A percentile compares a stretch with the other conserved stretches of the same genome.
Conservation (phyloP, 306 rosid species). For the Amphicarpaea edgeworthii region DNA sequence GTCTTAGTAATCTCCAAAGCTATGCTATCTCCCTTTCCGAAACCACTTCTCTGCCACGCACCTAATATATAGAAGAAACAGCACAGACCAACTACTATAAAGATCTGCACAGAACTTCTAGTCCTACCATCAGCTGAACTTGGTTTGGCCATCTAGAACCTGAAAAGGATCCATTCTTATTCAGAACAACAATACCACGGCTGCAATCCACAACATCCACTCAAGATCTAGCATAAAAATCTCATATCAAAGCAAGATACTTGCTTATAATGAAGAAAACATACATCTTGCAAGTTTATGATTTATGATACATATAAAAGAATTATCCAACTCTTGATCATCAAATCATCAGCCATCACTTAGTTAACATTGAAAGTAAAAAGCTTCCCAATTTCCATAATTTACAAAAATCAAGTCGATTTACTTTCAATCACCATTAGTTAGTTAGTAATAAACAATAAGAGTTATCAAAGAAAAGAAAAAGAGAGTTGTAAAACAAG, state of each 20-base stretch:
- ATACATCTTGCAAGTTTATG: not conserved
- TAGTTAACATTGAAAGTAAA: slow-evolving; percentile 1
- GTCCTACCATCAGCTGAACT: slow-evolving; percentile 77
- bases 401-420: slow-evolving; percentile 17
- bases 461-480: not conserved
- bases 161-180: slow-evolving; percentile 43
- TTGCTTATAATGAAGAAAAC: slow-evolving; percentile 1
- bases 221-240: slow-evolving; percentile 34
- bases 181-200: slow-evolving; percentile 36
- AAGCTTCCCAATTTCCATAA: slow-evolving; percentile 29
- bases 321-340: slow-evolving; percentile 31
- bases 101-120: slow-evolving; percentile 78
- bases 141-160: slow-evolving; percentile 74
- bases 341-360: not conserved
- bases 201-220: slow-evolving; percentile 17
- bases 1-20: slow-evolving; percentile 73
- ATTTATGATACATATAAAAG: not conserved
- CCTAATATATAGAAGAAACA: slow-evolving; percentile 88
- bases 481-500: not conserved
- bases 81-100: slow-evolving; percentile 83
- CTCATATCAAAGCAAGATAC: slow-evolving; percentile 15
- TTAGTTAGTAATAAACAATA: not conserved
- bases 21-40: slow-evolving; percentile 90
- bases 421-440: not conserved
- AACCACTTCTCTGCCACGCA: slow-evolving; percentile 95